These are phyloP conservation scores for Boletus barrowsii DNA, from an alignment of 768 basidiomycete species.

Conservation along the genomic window DNA sequence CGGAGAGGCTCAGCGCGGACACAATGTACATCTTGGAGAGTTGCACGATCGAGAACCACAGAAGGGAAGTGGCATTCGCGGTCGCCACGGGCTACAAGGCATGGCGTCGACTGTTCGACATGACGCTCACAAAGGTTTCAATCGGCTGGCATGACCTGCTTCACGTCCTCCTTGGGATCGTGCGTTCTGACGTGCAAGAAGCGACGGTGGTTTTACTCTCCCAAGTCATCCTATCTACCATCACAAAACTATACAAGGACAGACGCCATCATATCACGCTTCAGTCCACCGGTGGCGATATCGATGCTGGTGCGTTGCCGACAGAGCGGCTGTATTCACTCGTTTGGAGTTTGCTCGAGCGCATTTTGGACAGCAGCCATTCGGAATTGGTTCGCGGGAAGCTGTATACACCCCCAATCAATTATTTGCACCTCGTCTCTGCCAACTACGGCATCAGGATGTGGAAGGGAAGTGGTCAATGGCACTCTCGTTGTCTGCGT, in stretches of 20 bases:
- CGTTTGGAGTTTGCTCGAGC: conserved; percentile 70
- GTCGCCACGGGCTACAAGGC: conserved; percentile 70
- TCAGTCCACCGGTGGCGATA: conserved; percentile 61
- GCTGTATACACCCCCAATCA: conserved; percentile 87
- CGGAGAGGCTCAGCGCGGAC: conserved; percentile 66
- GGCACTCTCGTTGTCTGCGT: conserved; percentile 33
- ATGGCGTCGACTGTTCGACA: conserved; percentile 83
- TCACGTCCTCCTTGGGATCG: conserved; percentile 74
- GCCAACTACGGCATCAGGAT: conserved; percentile 15
- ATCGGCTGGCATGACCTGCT: conserved; percentile 82
- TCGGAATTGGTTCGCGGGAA: conserved; percentile 90
- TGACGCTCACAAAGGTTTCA: conserved; percentile 82
- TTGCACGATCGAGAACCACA: conserved; percentile 84
- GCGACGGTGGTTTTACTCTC: conserved; percentile 77
- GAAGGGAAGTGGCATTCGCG: conserved; percentile 74
- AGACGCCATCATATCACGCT: conserved; percentile 65
- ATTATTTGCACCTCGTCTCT: conserved; percentile 74
- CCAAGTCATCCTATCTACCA: conserved; percentile 74
- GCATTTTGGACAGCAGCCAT: conserved; percentile 70
- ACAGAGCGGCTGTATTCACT: conserved; percentile 76
- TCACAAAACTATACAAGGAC: conserved; percentile 88
- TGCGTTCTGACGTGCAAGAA: conserved; percentile 62
- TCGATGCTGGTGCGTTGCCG: conserved; percentile 67
- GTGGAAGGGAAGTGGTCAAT: conserved; percentile 26
- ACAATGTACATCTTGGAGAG: conserved; percentile 76